Evolutionary conservation across 768 basidiomycete species (phyloP).

Genomic region (Xanthoconium purpureum): DNA sequence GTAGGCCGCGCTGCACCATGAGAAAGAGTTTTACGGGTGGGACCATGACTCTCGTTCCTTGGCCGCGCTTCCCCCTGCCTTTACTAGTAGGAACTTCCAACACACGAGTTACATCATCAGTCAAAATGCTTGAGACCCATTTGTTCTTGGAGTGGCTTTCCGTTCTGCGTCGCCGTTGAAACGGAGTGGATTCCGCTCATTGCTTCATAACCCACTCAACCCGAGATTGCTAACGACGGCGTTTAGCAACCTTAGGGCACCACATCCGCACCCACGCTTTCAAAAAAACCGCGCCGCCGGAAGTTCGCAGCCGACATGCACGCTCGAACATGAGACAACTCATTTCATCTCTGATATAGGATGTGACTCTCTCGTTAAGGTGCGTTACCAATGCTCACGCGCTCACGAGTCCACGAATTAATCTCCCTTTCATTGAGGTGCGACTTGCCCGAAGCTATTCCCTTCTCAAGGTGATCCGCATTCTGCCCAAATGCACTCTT

Average conservation of each 20-base stretch:
- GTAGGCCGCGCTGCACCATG: slow-evolving; percentile 16
- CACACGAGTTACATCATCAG: neutral
- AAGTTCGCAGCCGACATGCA: slow-evolving; percentile 17
- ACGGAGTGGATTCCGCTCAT: slow-evolving; percentile 10
- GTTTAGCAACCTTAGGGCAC: slow-evolving; percentile 9
- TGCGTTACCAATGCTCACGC: slow-evolving; percentile 2
- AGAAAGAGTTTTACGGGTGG: slow-evolving; percentile 13
- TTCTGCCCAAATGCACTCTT: neutral
- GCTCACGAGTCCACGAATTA: slow-evolving; percentile 6
- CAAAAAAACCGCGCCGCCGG: slow-evolving; percentile 5
- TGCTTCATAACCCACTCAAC: slow-evolving; percentile 2
- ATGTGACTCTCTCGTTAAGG: neutral
- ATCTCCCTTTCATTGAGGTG: slow-evolving; percentile 3
- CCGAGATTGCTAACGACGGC: slow-evolving; percentile 13
- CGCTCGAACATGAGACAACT: slow-evolving; percentile 14
- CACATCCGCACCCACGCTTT: slow-evolving; percentile 7
- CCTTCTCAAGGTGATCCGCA: slow-evolving; percentile 26
- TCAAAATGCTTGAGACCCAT: neutral
- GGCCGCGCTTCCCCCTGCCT: neutral
- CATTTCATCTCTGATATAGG: slow-evolving; percentile 15
- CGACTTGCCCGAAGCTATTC: neutral
- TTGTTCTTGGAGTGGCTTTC: slow-evolving; percentile 3
- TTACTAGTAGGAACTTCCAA: too few relatives aligned
- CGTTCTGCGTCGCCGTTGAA: neutral
- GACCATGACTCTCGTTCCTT: neutral